Evolutionary conservation across 1,284 basidiomycete species (phyloP), one percentile per base, ranked within the genome.

Genomic region (Microbotryum violaceum): DNA sequence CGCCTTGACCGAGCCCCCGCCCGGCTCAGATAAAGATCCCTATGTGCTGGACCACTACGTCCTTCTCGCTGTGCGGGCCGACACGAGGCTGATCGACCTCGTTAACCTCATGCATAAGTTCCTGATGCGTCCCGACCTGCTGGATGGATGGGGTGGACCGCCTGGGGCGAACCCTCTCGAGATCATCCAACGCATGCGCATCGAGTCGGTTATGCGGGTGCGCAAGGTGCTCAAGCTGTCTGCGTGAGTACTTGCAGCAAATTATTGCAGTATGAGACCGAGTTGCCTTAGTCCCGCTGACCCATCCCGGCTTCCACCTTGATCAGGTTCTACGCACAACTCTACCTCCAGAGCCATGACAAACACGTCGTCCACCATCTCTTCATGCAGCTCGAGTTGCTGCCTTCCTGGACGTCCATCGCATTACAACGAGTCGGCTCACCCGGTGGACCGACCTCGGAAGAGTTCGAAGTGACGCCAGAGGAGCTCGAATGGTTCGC

Each of bases 401-500:
- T 68, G 12, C 48, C 53, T 3, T 45, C 54, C 20, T 68, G 67
- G 67, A 60, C 64, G 6, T 6, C 33, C 6, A 23, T 66, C 18
- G 61, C 56, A 16, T 20, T 27, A 1, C 31, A 58, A 16, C 62
- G 61, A 2, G 58, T 66, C 42, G 65, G 62, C 3, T 21, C 56
- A 12, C 62, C 55, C 0, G 58, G 48, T 8, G 67, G 67, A 2
- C 67, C 67, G 1, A 20, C 48, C 4, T 27, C 56, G 18, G 52
- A 60, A 10, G 65, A 66, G 52, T 68, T 60, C 46, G 67, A 66
- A 27, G 48, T 56, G 6, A 50, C 62, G 6, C 37, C 53, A 4
- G 62, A 68, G 23, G 67, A 68, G 31, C 42, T 58, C 16, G 64
- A 64, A 8, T 66, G 64, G 67, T 68, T 63, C 56, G 58, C 62